Evolutionary conservation across 805 yeast species (phyloP).

Genomic region (Cephaloascus albidus): DNA sequence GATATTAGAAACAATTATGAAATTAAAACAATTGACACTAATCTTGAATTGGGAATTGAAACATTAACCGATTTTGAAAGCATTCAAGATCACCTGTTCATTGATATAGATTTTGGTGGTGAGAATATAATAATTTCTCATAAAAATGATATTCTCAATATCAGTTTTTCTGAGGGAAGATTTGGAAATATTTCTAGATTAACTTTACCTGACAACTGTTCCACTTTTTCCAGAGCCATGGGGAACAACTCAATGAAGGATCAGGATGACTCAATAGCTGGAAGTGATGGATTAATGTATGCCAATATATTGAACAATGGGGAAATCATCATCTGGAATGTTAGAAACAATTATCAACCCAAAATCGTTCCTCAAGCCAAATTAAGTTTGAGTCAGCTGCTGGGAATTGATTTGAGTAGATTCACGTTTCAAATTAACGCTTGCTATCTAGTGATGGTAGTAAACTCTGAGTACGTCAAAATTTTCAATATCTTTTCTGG

Average conservation of each 20-base stretch:
- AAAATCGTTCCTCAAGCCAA: constrained; percentile 3
- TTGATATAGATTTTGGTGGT: constrained; percentile 19
- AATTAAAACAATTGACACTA: constrained; percentile 6
- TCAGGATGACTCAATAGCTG: constrained; percentile 9
- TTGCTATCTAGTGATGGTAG: constrained; percentile 15
- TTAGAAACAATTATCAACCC: constrained; percentile 16
- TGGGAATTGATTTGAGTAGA: constrained; percentile 11
- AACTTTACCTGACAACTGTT: not conserved
- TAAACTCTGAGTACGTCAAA: constrained; percentile 29
- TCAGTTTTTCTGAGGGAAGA: not conserved
- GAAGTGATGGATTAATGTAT: constrained; percentile 30
- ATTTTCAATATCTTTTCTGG: constrained; percentile 35
- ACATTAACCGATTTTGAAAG: not conserved
- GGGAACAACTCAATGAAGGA: not conserved
- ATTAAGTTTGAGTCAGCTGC: constrained; percentile 4
- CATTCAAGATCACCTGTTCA: not conserved
- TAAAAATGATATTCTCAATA: constrained; percentile 1
- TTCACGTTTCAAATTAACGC: constrained; percentile 10
- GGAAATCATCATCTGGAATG: constrained; percentile 30
- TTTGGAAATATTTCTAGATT: not conserved
- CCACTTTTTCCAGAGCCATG: not conserved
- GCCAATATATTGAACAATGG: constrained; percentile 30
- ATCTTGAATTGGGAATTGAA: constrained; percentile 2
- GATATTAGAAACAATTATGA: constrained; percentile 3
- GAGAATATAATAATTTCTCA: constrained; percentile 11